Evolutionary conservation across 441 rosid species (phyloP), one percentile per base, ranked within the genome.

Genomic region (Croton setiger): DNA sequence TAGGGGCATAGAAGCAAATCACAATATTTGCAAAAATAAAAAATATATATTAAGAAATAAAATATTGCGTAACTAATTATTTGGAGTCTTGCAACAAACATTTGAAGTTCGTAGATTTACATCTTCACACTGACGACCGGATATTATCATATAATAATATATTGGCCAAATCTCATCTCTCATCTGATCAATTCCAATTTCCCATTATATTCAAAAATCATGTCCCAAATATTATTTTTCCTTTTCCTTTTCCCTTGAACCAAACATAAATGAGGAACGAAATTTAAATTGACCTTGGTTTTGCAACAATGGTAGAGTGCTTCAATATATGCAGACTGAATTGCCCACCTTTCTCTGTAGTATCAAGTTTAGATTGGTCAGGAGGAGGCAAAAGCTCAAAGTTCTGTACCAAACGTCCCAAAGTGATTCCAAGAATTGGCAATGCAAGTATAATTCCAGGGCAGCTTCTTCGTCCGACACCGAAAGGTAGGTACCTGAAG

Each of bases 391-490:
- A 77, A 6, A 94, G 90, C 85, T 94, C 96, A 57, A 94, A 94
- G 72, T 94, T 94, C 84, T 94, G 98, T 0, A 94, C 97, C 85
- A 94, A 13, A 43, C 90, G 91, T 4, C 98, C 98, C 37, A 94
- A 60, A 5, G 97, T 91, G 47, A 94, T 86, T 4, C 96, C 96
- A 59, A 93, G 84, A 74, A 94, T 94, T 4, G 98, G 98, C 77
- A 93, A 71, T 1, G 98, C 98, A 44, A 93, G 90, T 36, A 93
- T 93, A 59, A 93, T 93, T 60, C 98, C 98, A 0, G 98, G 98
- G 75, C 98, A 94, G 80, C 97, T 94, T 74, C 98, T 86, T 56
- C 98, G 83, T n/a, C 98, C 98, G 1, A 86, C 98, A 12, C 98
- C 98, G 4, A 93, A 93, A 1, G 98, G 98, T 17, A 93, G 92